Base-by-base conservation (phyloP, 2,329 filamentous ascomycete species). In the Rutstroemia sp. region DNA sequence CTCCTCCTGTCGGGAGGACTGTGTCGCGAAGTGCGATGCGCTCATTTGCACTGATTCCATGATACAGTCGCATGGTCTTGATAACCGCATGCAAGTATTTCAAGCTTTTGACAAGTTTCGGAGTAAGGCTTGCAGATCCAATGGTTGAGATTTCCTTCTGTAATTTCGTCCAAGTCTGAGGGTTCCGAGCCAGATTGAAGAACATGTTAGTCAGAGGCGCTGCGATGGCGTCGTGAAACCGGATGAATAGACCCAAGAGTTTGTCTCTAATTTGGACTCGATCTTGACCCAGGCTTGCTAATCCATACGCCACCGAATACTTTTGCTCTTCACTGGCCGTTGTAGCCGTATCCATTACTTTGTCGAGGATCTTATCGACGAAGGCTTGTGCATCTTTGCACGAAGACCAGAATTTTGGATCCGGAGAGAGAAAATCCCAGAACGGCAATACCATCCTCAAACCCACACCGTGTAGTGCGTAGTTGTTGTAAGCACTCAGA, bases 1-100 rank as follows among this genome's bases (percentile, higher is more conserved):
- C 25, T 8, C 39, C 39, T 45, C 50, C 38, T 34, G n/a, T 19
- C 14, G 50, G 39, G 12, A 52, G 18, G 2, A 52, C 25, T 45
- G n/a, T 45, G 2, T 45, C 38, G 1, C 38, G 39, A 4, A 52
- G 39, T 0, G 50, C 25, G 23, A 44, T 45, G 2, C 25, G 39
- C 25, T 53, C 19, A 19, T 53, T 53, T 3, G 30, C 25, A 25
- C 49, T 52, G 3, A 52, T 14, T 6, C 49, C 49, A 30, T 86
- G 79, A 67, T 83, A 84, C 51, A 88, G 74, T 23, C 87, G 82
- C 27, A 89, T 73, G 1, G 81, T 77, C 69, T 91, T 79, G 62
- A 83, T 81, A 49, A 91, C 25, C 30, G 23, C 42, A 2, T 18
- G 18, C 5, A 52, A 12, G 19, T 52, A 52, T 0, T 1, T 44